Evolutionary conservation across 139 green algal species (phyloP).

Genomic region (Closterium sp.): DNA sequence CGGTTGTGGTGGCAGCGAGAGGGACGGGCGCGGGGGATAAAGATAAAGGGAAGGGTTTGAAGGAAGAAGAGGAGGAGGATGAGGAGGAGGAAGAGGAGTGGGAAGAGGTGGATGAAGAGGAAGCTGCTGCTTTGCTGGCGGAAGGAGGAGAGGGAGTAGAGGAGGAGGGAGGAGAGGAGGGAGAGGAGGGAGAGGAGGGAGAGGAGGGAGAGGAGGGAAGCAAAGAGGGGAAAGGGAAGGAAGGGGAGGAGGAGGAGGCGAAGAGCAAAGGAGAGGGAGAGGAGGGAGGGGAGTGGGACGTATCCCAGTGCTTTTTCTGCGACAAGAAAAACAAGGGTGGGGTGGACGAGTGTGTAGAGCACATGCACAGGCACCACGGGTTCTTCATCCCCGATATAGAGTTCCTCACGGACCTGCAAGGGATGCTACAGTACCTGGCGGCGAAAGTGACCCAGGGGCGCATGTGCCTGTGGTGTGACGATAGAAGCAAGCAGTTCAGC

Average conservation of each 20-base stretch:
- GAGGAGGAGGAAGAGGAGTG: conserved; percentile 40
- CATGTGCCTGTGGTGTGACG: conserved; percentile 50
- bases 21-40: conserved; percentile 4
- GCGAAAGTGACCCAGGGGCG: conserved; percentile 43
- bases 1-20: background rate
- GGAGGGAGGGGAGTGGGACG: conserved; percentile 74
- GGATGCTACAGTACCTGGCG: conserved; percentile 86
- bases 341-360: conserved; percentile 80
- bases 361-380: conserved; percentile 92
- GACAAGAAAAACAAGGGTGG: conserved; percentile 60
- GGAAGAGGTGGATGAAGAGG: conserved; percentile 46
- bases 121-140: conserved; percentile 63
- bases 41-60: conserved; percentile 7
- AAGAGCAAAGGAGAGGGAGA: background rate
- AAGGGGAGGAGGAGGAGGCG: background rate
- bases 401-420: conserved; percentile 80
- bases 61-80: conserved; percentile 35
- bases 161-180: too few species aligned
- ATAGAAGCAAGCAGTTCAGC: background rate
- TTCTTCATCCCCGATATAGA: conserved; percentile 94
- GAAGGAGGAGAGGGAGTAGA: conserved; percentile 49
- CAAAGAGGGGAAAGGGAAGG: conserved; percentile 24
- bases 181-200: background rate
- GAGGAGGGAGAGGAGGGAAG: conserved; percentile 1
- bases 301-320: conserved; percentile 76